These are phyloP conservation scores for Jaapia argillacea DNA, from an alignment of 768 basidiomycete species.

Conservation along the genomic window DNA sequence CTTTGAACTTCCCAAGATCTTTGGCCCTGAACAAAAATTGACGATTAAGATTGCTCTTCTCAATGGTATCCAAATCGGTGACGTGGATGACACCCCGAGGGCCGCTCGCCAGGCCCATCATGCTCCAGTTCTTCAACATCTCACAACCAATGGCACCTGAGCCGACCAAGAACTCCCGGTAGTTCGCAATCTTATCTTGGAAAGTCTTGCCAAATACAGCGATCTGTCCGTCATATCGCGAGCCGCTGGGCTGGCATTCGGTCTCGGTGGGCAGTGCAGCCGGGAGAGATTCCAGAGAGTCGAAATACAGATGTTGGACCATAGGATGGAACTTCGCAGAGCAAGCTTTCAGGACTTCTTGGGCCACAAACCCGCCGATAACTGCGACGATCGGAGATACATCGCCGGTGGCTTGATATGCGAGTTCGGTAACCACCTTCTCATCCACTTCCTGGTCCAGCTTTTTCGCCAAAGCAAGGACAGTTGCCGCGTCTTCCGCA, in stretches of 20 bases:
- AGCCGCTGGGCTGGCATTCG: constrained; percentile 73
- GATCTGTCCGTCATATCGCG: constrained; percentile 90
- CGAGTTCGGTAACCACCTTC: constrained; percentile 71
- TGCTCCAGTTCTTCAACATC: constrained; percentile 99
- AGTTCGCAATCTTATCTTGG: constrained; percentile 84
- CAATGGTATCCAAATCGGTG: constrained; percentile 97
- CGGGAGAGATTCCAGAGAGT: constrained; percentile 93
- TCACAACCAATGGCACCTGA: constrained; percentile 99
- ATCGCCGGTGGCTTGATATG: constrained; percentile 89
- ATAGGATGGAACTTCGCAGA: constrained; percentile 98
- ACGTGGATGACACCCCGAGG: constrained; percentile 77
- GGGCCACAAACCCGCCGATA: constrained; percentile 94
- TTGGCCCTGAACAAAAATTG: constrained; percentile 97
- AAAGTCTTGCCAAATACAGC: constrained; percentile 92
- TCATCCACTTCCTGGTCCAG: constrained; percentile 70
- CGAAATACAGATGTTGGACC: constrained; percentile 92
- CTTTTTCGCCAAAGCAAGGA: constrained; percentile 75
- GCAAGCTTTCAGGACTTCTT: constrained; percentile 94
- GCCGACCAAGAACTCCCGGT: constrained; percentile 94
- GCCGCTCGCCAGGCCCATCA: constrained; percentile 91
- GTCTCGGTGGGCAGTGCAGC: constrained; percentile 61
- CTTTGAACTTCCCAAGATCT: constrained; percentile 95
- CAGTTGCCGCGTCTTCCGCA: constrained; percentile 57
- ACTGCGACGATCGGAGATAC: constrained; percentile 87
- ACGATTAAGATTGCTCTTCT: constrained; percentile 96